Base-by-base conservation (phyloP, 805 yeast species). In the Candida alai region DNA sequence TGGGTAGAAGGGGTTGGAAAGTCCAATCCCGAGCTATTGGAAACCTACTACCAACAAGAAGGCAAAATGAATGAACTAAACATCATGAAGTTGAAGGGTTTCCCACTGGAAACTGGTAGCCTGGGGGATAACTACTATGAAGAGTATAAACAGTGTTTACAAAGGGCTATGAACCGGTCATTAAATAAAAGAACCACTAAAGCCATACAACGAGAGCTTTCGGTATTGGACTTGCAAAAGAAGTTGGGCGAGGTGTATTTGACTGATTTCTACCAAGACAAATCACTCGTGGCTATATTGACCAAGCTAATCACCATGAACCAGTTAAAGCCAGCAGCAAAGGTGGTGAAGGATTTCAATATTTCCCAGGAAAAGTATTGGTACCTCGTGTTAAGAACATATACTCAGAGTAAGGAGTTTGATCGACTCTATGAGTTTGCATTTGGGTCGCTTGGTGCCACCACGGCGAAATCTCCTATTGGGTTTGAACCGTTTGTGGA, bases 401-500 rank as follows among this genome's bases (percentile, higher is more conserved):
- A 53, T 37, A 44, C 60, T 25, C 40, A 50, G 24, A 7, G 43
- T 2, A 46, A 44, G 6, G 60, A 65, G 12, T 65, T 64, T 42
- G 67, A 64, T 16, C 44, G 55, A 19, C 46, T 66, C 16, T 53
- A 58, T 39, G 53, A 55, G 35, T 64, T 65, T 40, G 51, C 61
- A 4, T 24, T 40, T 19, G 47, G 49, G 10, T 25, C 44, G 10
- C 42, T 41, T 9, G 37, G 31, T 26, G 36, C 46, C 11, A 51
- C 57, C 1, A 66, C 62, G 28, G 40, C 49, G 19, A 80, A 75
- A 41, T 76, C 93, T 0, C 83, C 85, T 0, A 83, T 87, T 26
- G 88, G 90, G 0, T 80, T 80, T 39, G 70, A 68, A 40, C 78
- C 82, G 1, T 78, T 87, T 43, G 83, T 67, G 36, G 62, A 70